These are phyloP conservation scores for Cytospora chrysosperma DNA, from an alignment of 2,329 filamentous ascomycete species.

Conservation along the genomic window DNA sequence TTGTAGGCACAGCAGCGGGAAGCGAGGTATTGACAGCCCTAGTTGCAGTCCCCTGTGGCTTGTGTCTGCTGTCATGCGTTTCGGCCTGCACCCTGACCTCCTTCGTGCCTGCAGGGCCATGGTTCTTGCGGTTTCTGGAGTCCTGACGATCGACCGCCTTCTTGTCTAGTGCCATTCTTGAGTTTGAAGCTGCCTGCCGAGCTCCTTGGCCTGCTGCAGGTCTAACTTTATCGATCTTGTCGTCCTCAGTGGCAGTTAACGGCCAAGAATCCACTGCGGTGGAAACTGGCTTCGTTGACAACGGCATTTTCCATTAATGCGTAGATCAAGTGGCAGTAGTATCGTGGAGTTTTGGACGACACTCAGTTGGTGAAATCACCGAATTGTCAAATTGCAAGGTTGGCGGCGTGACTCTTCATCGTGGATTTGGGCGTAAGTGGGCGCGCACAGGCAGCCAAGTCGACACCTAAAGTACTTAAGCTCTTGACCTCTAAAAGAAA, in stretches of 20 bases:
- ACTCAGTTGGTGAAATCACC: background rate
- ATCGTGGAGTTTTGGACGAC: background rate
- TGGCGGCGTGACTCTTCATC: slow-evolving; percentile 19
- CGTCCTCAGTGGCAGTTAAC: background rate
- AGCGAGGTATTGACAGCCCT: background rate
- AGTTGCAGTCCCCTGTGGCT: background rate
- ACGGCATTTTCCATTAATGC: slow-evolving; percentile 6
- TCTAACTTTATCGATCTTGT: background rate
- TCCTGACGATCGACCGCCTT: slow-evolving; percentile 14
- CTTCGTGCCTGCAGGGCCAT: slow-evolving; percentile 3
- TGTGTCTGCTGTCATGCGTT: background rate
- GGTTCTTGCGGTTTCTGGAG: slow-evolving; percentile 2
- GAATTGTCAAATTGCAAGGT: background rate
- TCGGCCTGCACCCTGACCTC: background rate
- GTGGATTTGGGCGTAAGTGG: slow-evolving; percentile 1
- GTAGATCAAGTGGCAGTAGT: background rate
- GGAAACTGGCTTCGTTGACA: slow-evolving; percentile 1
- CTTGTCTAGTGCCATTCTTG: background rate
- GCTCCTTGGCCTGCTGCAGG: background rate
- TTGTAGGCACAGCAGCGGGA: background rate
- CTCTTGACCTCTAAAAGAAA: too few species aligned
- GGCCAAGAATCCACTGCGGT: background rate
- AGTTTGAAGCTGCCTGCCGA: background rate
- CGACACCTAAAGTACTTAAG: too few species aligned
- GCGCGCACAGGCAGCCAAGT: background rate